Conservation (phyloP, 2,329 filamentous ascomycete genomes). For the Pezicula rhizophila region DNA sequence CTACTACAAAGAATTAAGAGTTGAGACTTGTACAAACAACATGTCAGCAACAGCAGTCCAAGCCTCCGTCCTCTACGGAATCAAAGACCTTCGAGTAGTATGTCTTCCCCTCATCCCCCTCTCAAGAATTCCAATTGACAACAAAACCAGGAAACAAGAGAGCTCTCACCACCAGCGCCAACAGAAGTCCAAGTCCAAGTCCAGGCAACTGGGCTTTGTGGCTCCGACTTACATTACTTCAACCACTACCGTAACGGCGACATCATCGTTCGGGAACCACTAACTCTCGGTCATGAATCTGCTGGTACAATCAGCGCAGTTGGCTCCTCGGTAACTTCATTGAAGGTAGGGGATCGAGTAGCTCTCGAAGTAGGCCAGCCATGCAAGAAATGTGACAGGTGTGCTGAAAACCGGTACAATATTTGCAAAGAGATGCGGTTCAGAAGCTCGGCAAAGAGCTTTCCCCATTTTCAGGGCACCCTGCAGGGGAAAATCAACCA, state of each 20-base stretch:
- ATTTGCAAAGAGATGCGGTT: conserved; percentile 62
- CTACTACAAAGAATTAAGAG: not conserved
- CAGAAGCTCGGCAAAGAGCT: conserved; percentile 28
- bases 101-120: conserved; percentile 1
- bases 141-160: conserved; percentile 22
- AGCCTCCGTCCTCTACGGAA: conserved; percentile 27
- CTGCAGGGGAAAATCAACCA: conserved; percentile 61
- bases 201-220: conserved; percentile 93
- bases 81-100: conserved; percentile 27
- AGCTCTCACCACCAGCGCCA: conserved; percentile 17
- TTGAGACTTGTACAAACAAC: not conserved
- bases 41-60: conserved; percentile 11
- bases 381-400: conserved; percentile 83
- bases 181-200: conserved; percentile 77
- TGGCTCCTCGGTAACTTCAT: conserved; percentile 67
- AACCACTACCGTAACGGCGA: conserved; percentile 90
- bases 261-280: conserved; percentile 82
- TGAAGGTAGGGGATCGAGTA: conserved; percentile 83
- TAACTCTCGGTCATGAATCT: conserved; percentile 92
- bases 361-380: conserved; percentile 92
- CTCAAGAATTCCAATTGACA: not conserved
- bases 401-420: conserved; percentile 87
- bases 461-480: conserved; percentile 30
- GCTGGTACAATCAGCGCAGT: conserved; percentile 76
- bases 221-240: conserved; percentile 97